These are phyloP conservation scores for Hordeum pubiflorum DNA, from an alignment of 202 grass and related monocot genomes.

Conservation along the genomic window DNA sequence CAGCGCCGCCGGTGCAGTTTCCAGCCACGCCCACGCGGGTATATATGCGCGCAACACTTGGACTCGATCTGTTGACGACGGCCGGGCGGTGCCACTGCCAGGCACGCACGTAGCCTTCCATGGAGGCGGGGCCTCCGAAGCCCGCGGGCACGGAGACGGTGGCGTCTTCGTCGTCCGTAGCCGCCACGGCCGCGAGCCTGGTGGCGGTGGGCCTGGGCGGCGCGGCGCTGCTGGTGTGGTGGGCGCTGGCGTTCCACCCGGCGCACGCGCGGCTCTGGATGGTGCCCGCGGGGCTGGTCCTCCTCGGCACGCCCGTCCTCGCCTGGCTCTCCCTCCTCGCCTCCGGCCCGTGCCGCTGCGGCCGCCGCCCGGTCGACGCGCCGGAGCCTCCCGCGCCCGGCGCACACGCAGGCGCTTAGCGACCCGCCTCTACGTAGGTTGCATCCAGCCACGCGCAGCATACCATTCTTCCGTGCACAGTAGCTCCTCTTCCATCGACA, in stretches of 20 bases:
- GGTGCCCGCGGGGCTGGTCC: slow-evolving; percentile 65
- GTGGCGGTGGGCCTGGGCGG: slow-evolving; percentile 42
- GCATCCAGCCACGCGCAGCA: no score
- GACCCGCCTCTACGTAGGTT: neutral
- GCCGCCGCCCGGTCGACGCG: neutral
- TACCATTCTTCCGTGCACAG: neutral
- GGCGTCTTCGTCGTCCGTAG: neutral
- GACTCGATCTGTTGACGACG: neutral
- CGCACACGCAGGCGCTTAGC: neutral
- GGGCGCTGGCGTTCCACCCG: slow-evolving; percentile 62
- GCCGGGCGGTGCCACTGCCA: neutral
- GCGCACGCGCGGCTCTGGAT: slow-evolving; percentile 61
- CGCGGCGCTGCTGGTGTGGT: slow-evolving; percentile 55
- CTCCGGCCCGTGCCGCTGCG: slow-evolving; percentile 15
- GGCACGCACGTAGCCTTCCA: slow-evolving; percentile 4
- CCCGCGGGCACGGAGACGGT: neutral
- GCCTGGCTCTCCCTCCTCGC: slow-evolving; percentile 50
- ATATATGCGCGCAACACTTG: slow-evolving; percentile 4
- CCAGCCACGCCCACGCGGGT: neutral
- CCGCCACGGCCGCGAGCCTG: slow-evolving; percentile 23
- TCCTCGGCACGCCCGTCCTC: slow-evolving; percentile 54
- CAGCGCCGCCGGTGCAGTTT: slow-evolving; percentile 15
- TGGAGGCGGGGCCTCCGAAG: slow-evolving; percentile 33
- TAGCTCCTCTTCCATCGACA: neutral
- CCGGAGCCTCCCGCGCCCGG: neutral